Evolutionary conservation across 2,329 filamentous ascomycete genomes (phyloP).

Genomic region (Hortaea werneckii): DNA sequence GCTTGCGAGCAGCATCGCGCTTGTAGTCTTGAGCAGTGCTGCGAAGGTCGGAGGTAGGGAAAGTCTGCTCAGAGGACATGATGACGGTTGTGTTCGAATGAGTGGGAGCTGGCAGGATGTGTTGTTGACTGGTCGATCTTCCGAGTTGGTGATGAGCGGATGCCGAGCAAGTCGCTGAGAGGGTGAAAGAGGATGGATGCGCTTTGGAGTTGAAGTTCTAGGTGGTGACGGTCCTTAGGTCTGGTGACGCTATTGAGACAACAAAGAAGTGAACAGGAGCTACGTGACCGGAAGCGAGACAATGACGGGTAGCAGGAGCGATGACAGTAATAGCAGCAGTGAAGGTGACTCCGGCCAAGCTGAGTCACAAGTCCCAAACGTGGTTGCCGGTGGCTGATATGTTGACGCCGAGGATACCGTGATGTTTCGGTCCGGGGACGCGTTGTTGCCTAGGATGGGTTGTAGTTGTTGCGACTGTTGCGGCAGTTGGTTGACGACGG

Average conservation of each 20-base stretch:
- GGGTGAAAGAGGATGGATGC: neutral
- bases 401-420: neutral
- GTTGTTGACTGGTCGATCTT: neutral
- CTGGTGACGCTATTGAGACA: neutral
- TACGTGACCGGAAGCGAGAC: neutral
- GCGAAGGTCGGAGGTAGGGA: slow-evolving; percentile 44
- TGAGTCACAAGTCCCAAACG: neutral
- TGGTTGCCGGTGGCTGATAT: neutral
- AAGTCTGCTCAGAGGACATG: slow-evolving; percentile 39
- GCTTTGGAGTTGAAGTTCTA: neutral
- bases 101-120: neutral
- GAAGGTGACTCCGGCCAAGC: neutral
- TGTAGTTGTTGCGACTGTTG: neutral
- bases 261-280: neutral
- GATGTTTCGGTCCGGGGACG: neutral
- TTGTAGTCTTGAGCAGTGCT: slow-evolving; percentile 43
- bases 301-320: neutral
- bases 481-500: neutral
- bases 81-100: slow-evolving; percentile 2
- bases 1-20: slow-evolving; percentile 39
- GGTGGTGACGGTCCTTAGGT: neutral
- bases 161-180: neutral
- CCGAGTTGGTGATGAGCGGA: neutral
- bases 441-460: neutral
- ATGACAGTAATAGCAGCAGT: neutral